Evolutionary conservation across 805 yeast species (phyloP).

Genomic region (Ogataea nakhonphanomensis): DNA sequence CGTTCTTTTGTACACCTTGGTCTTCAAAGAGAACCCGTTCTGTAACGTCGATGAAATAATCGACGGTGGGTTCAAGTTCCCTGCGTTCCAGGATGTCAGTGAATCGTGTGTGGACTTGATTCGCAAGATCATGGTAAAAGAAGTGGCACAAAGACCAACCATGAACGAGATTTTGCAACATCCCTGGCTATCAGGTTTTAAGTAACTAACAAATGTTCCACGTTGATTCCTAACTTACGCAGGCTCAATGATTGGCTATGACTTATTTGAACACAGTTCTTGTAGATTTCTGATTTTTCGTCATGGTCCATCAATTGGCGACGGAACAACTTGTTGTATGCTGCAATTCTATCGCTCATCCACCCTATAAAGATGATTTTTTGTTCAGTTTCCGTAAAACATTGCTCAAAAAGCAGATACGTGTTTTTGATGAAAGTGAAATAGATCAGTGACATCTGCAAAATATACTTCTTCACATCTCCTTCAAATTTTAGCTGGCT

Average conservation of each 20-base stretch:
- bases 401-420: constrained; percentile 47
- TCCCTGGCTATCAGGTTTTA: constrained; percentile 52
- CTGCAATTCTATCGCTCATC: constrained; percentile 63
- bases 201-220: constrained; percentile 55
- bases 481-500: constrained; percentile 53
- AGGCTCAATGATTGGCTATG: constrained; percentile 59
- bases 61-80: constrained; percentile 81
- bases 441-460: constrained; percentile 59
- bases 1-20: constrained; percentile 79
- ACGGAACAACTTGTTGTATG: constrained; percentile 56
- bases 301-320: constrained; percentile 67
- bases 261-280: constrained; percentile 52
- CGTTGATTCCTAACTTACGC: constrained; percentile 65
- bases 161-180: constrained; percentile 68
- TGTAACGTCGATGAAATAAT: constrained; percentile 93
- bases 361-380: constrained; percentile 58
- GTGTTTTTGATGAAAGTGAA: constrained; percentile 62
- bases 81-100: constrained; percentile 50
- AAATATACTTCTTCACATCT: constrained; percentile 48
- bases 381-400: constrained; percentile 36
- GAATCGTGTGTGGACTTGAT: constrained; percentile 61
- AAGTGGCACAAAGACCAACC: constrained; percentile 63
- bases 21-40: constrained; percentile 93
- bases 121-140: constrained; percentile 62
- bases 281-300: constrained; percentile 48